Evolutionary conservation across 306 rosid species (phyloP).

Genomic region (Styphnolobium japonicum): DNA sequence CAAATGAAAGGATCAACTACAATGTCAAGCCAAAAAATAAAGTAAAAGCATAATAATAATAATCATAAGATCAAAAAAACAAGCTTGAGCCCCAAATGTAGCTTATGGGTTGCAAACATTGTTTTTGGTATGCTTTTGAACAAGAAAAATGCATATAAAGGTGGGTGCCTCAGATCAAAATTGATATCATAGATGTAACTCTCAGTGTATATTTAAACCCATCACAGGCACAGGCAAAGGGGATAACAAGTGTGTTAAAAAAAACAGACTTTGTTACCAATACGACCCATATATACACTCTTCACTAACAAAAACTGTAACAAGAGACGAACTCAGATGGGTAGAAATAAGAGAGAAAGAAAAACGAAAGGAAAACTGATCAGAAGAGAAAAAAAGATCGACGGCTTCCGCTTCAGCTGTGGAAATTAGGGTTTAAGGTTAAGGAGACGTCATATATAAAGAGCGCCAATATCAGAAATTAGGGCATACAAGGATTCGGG

Average conservation of each 20-base stretch:
- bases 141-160: background rate
- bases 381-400: background rate
- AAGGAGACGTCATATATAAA: background rate
- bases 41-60: too few species aligned
- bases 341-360: background rate
- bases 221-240: constrained; percentile 46
- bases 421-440: background rate
- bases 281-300: too few species aligned
- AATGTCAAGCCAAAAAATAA: background rate
- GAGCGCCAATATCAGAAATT: too few species aligned
- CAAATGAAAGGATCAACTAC: too few species aligned
- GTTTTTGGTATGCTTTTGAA: too few species aligned
- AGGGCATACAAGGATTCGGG: too few species aligned
- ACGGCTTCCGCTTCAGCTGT: background rate
- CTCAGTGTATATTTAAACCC: constrained; percentile 79
- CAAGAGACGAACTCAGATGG: background rate
- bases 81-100: background rate
- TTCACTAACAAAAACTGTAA: too few species aligned
- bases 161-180: constrained; percentile 58
- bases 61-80: rapidly evolving
- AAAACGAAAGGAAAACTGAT: too few species aligned
- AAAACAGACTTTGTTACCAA: too few species aligned
- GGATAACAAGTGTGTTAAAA: too few species aligned
- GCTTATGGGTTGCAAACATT: background rate
- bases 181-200: constrained; percentile 51